Conservation (phyloP, 345 rosid species). For the Pugionium dolabratum region DNA sequence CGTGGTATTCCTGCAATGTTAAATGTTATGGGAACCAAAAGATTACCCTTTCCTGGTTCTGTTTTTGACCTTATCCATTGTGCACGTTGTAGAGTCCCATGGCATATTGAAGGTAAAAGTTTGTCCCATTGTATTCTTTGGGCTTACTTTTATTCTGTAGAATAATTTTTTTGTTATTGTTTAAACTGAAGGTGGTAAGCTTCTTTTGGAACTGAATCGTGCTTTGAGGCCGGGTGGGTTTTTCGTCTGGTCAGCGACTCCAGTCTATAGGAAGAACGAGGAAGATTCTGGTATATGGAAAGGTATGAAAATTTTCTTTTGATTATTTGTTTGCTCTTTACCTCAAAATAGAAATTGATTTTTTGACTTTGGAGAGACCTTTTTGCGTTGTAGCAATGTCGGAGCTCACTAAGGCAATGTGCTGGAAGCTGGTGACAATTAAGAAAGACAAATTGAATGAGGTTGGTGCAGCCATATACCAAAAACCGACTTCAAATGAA, state of each 20-base stretch:
- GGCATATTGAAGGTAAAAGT: slow-evolving; percentile 81
- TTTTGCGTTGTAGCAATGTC: slow-evolving; percentile 61
- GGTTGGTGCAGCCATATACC: slow-evolving; percentile 68
- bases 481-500: slow-evolving; percentile 64
- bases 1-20: slow-evolving; percentile 86
- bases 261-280: slow-evolving; percentile 71
- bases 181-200: slow-evolving; percentile 71
- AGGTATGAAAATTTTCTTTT: slow-evolving; percentile 44
- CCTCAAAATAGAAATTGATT: neutral
- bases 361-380: slow-evolving; percentile 22
- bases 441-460: slow-evolving; percentile 58
- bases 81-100: slow-evolving; percentile 95
- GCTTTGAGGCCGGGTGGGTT: slow-evolving; percentile 88
- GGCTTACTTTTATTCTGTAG: neutral
- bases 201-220: slow-evolving; percentile 90
- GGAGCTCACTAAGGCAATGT: slow-evolving; percentile 64
- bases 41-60: slow-evolving; percentile 77
- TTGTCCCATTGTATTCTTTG: neutral
- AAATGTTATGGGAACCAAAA: slow-evolving; percentile 82
- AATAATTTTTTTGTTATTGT: slow-evolving; percentile 21
- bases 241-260: slow-evolving; percentile 98
- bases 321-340: neutral
- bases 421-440: slow-evolving; percentile 65
- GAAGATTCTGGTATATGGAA: slow-evolving; percentile 89
- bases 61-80: slow-evolving; percentile 84